Base-by-base conservation (phyloP, 371 early-diverging fungal genomes). In the Mucor saturninus region DNA sequence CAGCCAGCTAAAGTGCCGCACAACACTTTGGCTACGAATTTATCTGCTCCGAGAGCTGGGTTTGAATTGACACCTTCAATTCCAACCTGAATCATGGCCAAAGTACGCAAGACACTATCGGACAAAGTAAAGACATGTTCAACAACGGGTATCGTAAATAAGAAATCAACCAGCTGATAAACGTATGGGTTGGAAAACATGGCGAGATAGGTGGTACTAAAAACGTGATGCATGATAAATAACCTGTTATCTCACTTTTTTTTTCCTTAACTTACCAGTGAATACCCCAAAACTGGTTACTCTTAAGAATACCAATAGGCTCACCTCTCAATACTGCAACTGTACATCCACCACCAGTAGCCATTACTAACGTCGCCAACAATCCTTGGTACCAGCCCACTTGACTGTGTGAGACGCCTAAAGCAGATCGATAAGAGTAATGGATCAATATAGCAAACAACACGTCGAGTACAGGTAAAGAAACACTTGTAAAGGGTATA, bases 301-400 rank as follows among this genome's bases (percentile, higher is more conserved):
- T 76, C n/a, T 75, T 71, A 9, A 81, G 61, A 10, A 79, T 70
- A 32, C 75, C 74, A 26, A 78, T 42, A 13, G 79, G 77, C 37
- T 81, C 77, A 1, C 81, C 81, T 54, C 77, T 63, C 29, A 81
- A 38, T 1, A 81, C 38, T 13, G 74, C 59, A 1, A 75, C 75
- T 1, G 81, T 79, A 43, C 72, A 83, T 6, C 85, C 85, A 42
- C 86, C 86, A 43, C 86, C 86, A 11, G 81, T 74, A 29, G 84
- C 69, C 83, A 84, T 84, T 28, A 80, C 77, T 3, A 83, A 57
- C 9, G 83, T 79, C 8, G 86, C 83, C n/a, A 86, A 45, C 7
- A 82, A 60, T 13, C 83, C 85, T 53, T 86, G 86, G 21, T 74
- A 75, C 81, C 81, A 81, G 9, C 79, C 79, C 58, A 81, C 71